phyloP scores from a whole-genome alignment of 176 grass and related monocot genomes.

The Hordeum marinum region DNA sequence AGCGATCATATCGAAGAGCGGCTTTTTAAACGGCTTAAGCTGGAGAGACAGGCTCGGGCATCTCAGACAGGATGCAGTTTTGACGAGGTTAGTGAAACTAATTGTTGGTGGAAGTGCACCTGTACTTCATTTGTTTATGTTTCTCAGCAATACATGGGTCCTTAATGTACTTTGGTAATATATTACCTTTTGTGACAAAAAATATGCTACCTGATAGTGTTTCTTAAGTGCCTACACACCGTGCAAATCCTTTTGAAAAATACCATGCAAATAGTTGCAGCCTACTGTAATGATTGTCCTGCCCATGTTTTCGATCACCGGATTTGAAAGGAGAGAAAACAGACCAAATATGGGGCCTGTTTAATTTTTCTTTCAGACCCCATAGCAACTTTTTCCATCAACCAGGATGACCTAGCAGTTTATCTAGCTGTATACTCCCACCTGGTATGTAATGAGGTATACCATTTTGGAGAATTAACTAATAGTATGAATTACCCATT shows the following conservation, averaged over 20 bases:
- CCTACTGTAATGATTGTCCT: constrained; percentile 2
- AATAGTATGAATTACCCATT: background rate
- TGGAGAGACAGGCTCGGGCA: constrained; percentile 79
- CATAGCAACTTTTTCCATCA: background rate
- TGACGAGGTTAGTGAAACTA: constrained; percentile 69
- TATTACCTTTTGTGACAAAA: background rate
- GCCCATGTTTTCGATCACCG: too few species aligned
- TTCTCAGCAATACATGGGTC: background rate
- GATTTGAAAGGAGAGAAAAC: background rate
- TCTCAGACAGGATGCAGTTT: constrained; percentile 32
- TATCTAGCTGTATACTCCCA: background rate
- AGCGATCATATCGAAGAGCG: constrained; percentile 96
- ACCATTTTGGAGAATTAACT: constrained; percentile 13
- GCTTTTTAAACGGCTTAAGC: constrained; percentile 73
- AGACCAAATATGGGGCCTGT: background rate
- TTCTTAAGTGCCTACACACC: background rate
- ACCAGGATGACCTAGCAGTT: background rate
- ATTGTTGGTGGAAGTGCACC: background rate
- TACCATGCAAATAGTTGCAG: background rate
- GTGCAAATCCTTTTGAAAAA: background rate
- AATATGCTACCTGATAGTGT: background rate
- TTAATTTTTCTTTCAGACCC: background rate
- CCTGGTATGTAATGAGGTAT: background rate
- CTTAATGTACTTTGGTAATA: background rate
- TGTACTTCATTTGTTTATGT: constrained; percentile 2